Evolutionary conservation across 108 stramenopile genomes (phyloP), one percentile per base, ranked within the genome.

Genomic region (Nitzschia sp.): DNA sequence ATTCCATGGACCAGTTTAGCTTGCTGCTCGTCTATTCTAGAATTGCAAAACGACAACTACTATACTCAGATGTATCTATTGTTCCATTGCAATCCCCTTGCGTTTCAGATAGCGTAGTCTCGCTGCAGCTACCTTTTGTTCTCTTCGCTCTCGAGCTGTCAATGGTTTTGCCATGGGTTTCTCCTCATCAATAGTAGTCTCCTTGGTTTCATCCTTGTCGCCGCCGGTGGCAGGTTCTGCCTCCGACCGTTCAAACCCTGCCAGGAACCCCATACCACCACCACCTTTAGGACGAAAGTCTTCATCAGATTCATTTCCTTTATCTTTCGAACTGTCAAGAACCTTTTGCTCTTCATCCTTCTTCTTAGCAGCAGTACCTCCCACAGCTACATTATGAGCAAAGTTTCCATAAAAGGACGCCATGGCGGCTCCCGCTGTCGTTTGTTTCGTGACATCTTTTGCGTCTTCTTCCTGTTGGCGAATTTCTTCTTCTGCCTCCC

Each of bases 351-450:
- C 57, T 2, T 31, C 51, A 1, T 54, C 49, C 19, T 36, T 38
- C 27, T 38, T 45, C 6, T 21, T n/a, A 2, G 1, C 54, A 55
- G 17, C 63, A 11, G 36, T 48, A 53, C 73, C 71, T 28, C 83
- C 82, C 72, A 83, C 73, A 36, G 83, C 62, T 2, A 84, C 66
- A 81, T 88, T 94, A 23, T 76, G 70, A 30, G 60, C 71, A 21
- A 94, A 68, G 54, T 82, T 82, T 3, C 83, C 86, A 71, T 80
- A 84, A 63, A 94, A 86, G 23, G 49, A 66, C 2, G 74, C 78
- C 67, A 89, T 75, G n/a, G 66, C 80, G 3, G 77, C 76, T 59
- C 82, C 84, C 18, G 45, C 78, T 47, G 38, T 25, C 23, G 36
- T 45, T 62, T 68, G 79, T 46, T 82, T 84, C 1, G 68, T 77